These are phyloP conservation scores for Daedaleopsis nitida DNA, from an alignment of 768 basidiomycete species.

Conservation along the genomic window DNA sequence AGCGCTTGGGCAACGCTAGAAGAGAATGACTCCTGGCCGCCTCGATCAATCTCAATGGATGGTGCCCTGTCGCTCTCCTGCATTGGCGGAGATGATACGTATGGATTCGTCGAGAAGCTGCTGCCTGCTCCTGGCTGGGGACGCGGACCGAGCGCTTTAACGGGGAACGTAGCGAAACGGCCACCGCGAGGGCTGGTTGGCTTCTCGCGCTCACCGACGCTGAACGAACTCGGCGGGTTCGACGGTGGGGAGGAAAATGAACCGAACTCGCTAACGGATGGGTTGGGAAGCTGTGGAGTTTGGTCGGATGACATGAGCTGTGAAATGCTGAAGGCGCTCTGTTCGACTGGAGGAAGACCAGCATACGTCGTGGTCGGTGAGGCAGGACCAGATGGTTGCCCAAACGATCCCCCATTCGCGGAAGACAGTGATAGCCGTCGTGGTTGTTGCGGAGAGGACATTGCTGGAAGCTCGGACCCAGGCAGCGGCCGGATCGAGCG, in stretches of 20 bases:
- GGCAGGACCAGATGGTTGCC: neutral
- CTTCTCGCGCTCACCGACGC: slow-evolving; percentile 12
- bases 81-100: slow-evolving; percentile 17
- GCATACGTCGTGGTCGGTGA: slow-evolving; percentile 6
- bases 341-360: slow-evolving; percentile 18
- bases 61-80: slow-evolving; percentile 33
- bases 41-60: slow-evolving; percentile 25
- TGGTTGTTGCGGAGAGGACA: slow-evolving; percentile 8
- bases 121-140: slow-evolving; percentile 11
- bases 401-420: neutral
- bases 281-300: neutral
- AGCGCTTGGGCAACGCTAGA: slow-evolving; percentile 42
- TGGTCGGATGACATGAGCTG: slow-evolving; percentile 7
- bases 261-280: slow-evolving; percentile 28
- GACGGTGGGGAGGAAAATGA: slow-evolving; percentile 11
- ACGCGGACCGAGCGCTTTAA: slow-evolving; percentile 38
- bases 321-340: slow-evolving; percentile 8
- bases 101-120: slow-evolving; percentile 13
- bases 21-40: slow-evolving; percentile 34
- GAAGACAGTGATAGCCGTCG: slow-evolving; percentile 2
- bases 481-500: slow-evolving; percentile 19
- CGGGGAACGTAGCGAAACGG: slow-evolving; percentile 71
- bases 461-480: slow-evolving; percentile 18
- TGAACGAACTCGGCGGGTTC: slow-evolving; percentile 21
- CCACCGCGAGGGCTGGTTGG: slow-evolving; percentile 35